Evolutionary conservation across 495 filamentous ascomycete genomes (phyloP).

Genomic region (Mytilinidion resinicola): DNA sequence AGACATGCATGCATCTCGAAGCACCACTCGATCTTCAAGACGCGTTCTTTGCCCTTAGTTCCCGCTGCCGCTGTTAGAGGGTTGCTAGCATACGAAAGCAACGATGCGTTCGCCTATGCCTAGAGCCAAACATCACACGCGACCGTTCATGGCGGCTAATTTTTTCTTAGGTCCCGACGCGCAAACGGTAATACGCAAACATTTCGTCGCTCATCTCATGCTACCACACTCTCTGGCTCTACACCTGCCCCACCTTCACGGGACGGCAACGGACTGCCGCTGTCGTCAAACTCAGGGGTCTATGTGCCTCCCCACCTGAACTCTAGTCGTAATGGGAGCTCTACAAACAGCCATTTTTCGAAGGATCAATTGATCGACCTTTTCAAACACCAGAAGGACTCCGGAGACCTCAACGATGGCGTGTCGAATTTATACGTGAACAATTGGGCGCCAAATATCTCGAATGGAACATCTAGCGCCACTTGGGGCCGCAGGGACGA

Average conservation of each 20-base stretch:
- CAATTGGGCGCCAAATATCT: constrained; percentile 66
- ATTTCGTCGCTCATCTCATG: constrained; percentile 74
- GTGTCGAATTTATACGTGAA: constrained; percentile 65
- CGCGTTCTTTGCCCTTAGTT: constrained; percentile 2
- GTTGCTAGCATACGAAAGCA: too few species aligned
- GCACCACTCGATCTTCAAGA: background rate
- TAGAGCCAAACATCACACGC: too few species aligned
- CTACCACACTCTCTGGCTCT: constrained; percentile 43
- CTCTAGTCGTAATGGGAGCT: constrained; percentile 53
- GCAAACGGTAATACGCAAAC: constrained; percentile 79
- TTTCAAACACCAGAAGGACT: constrained; percentile 54
- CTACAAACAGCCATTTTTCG: constrained; percentile 61
- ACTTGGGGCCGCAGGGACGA: constrained; percentile 77
- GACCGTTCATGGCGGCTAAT: background rate
- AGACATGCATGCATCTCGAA: background rate
- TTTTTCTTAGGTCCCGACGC: constrained; percentile 52
- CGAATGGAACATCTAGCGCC: constrained; percentile 55
- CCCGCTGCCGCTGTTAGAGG: too few species aligned
- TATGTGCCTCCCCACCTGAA: constrained; percentile 59
- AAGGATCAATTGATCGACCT: constrained; percentile 78
- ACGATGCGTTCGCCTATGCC: too few species aligned
- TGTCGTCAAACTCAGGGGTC: constrained; percentile 44
- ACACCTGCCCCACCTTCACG: constrained; percentile 13
- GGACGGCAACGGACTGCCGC: constrained; percentile 24
- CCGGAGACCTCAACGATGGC: constrained; percentile 53